Base-by-base conservation (phyloP, 805 yeast species). In the Candida tibetensis region DNA sequence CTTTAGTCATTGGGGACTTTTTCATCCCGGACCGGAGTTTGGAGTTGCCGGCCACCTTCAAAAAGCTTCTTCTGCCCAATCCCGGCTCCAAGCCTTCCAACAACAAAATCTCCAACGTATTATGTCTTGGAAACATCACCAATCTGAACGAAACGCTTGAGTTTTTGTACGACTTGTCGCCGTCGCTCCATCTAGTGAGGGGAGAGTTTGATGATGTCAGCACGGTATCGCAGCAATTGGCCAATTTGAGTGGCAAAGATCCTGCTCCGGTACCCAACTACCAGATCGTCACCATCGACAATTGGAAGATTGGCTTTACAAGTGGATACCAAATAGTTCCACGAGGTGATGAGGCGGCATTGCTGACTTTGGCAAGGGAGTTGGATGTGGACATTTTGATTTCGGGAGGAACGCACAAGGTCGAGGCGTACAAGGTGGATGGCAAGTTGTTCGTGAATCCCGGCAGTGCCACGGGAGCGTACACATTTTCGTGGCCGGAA, bases 401-500 rank as follows among this genome's bases (percentile, higher is more conserved):
- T 10, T 88, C 93, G 85, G 97, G 98, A 10, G 95, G 96, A 0
- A 84, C 95, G 2, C 95, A 88, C 57, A 78, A 80, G 47, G 95
- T 88, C 4, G 98, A 91, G 55, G 96, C 97, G 0, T 91, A 89
- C 54, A 85, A 93, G 7, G 66, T 90, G 41, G 98, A 89, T 47
- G 95, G 95, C 16, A 87, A 86, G 61, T 87, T 90, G 58, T 93
- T 93, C 54, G 75, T 93, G n/a, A 91, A 87, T 58, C 98, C 99
- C 0, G 99, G 99, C 0, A 84, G 95, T 55, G 95, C 95, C 29
- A 90, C 97, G 0, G 99, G 99, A 17, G 96, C 97, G 0, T 79
- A 75, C 47, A 74, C 75, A 30, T 74, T 85, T 22, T 82, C 81
- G 52, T 78, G 81, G 64, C 81, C 81, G 41, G 71, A 68, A 5